Conservation (phyloP, 2,329 filamentous ascomycete genomes). For the Pezicula carpinea region DNA sequence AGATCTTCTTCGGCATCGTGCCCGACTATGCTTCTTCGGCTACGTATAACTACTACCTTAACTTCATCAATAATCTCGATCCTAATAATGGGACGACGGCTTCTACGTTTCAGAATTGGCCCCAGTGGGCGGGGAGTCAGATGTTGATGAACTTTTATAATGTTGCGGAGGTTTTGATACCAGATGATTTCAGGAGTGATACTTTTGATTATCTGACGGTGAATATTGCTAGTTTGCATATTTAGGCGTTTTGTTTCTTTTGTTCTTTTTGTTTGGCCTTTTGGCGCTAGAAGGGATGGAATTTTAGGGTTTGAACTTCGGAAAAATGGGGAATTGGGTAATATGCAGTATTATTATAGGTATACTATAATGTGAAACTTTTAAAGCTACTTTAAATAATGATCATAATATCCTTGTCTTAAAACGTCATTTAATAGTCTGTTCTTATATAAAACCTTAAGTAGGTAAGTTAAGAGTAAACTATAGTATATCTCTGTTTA, state of each 20-base stretch:
- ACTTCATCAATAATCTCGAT: conserved; percentile 66
- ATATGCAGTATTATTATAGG: too few species aligned
- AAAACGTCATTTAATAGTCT: too few species aligned
- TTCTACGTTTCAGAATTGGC: conserved; percentile 39
- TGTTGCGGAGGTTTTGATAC: conserved; percentile 31
- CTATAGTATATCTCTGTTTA: too few species aligned
- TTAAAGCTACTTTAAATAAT: too few species aligned
- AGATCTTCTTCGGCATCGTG: conserved; percentile 49
- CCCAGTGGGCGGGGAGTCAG: conserved; percentile 45
- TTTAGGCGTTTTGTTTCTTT: conserved; percentile 6
- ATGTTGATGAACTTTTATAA: conserved; percentile 47
- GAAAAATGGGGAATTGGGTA: too few species aligned
- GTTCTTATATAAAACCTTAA: too few species aligned
- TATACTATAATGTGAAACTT: too few species aligned
- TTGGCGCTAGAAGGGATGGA: too few species aligned
- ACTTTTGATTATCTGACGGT: conserved; percentile 36
- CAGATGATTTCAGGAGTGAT: conserved; percentile 44
- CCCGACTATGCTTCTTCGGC: conserved; percentile 44
- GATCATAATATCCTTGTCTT: too few species aligned
- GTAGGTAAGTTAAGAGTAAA: too few species aligned
- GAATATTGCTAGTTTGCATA: conserved; percentile 19
- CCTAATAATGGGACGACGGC: conserved; percentile 54
- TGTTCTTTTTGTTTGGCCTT: too few species aligned
- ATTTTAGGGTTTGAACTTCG: too few species aligned
- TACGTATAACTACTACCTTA: conserved; percentile 66